Conservation (phyloP, 2,329 filamentous ascomycete genomes). For the Nectriaceae sp. region DNA sequence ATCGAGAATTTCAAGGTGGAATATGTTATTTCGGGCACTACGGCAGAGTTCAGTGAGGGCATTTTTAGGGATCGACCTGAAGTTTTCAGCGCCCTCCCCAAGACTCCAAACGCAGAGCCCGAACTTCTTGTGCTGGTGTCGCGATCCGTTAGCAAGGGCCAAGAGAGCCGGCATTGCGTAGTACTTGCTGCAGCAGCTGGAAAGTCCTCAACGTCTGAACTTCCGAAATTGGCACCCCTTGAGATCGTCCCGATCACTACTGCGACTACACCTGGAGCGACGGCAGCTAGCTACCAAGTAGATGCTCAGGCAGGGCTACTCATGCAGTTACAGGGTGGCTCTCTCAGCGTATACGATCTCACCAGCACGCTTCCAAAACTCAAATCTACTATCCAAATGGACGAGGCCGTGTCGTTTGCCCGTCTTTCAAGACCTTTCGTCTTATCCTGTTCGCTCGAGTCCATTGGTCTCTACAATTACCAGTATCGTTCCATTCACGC, state of each 20-base stretch:
- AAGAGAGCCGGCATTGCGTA: constrained; percentile 33
- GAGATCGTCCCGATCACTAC: constrained; percentile 41
- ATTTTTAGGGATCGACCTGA: constrained; percentile 58
- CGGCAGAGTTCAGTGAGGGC: constrained; percentile 53
- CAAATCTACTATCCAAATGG: constrained; percentile 53
- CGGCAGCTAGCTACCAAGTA: constrained; percentile 49
- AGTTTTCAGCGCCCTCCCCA: constrained; percentile 52
- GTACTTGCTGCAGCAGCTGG: constrained; percentile 35
- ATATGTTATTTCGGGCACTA: constrained; percentile 47
- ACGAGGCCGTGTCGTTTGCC: constrained; percentile 61
- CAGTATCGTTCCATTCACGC: constrained; percentile 65
- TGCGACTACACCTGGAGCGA: constrained; percentile 16
- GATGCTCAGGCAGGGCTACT: constrained; percentile 66
- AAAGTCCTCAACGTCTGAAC: constrained; percentile 23
- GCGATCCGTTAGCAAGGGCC: constrained; percentile 33
- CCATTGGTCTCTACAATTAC: constrained; percentile 67
- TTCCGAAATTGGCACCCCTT: constrained; percentile 40
- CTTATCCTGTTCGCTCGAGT: constrained; percentile 58
- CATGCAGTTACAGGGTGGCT: constrained; percentile 56
- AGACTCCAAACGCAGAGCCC: constrained; percentile 46
- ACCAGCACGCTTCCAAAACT: constrained; percentile 62
- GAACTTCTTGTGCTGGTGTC: constrained; percentile 59
- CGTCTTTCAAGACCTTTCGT: constrained; percentile 68
- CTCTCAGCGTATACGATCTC: constrained; percentile 64
- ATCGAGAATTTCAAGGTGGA: constrained; percentile 48